Base-by-base conservation (phyloP, 129 eudicot species). In the Flaveria linearis region DNA sequence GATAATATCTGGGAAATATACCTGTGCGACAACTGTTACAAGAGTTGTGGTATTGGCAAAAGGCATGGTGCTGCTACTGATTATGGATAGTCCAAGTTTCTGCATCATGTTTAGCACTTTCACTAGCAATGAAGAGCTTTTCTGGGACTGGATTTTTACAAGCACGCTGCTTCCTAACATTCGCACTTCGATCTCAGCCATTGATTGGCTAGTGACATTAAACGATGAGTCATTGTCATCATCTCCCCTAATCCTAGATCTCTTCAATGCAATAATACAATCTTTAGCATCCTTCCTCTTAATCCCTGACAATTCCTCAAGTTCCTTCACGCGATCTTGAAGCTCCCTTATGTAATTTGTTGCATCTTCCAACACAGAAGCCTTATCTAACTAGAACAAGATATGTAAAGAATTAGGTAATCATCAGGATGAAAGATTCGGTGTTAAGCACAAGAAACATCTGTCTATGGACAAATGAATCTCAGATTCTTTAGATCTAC, bases 321-420 rank as follows among this genome's bases (percentile, higher is more conserved):
- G 85, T 55, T 52, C 67, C 78, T 88, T 88, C 45, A 65, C 77
- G 9, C 71, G 84, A 45, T 76, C 90, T 79, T 88, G 52, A 41
- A 88, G 88, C 39, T 76, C 70, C 60, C 78, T 88, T 76, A 85
- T 49, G 84, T 88, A 83, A 52, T 69, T 77, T 3, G 68, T 39
- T 1, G 93, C 88, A 46, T 86, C 93, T 63, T 71, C 84, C 20
- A 88, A 71, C 33, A 88, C 74, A 7, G 93, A 83, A 2, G 86
- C 84, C 75, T 86, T 88, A 56, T 88, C 93, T 82, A 88, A 70
- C 88, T 88, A 78, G 43, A 74, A 66, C 68, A 66, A 43, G 17
- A n/a, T 9, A 66, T 65, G 5, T 28, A 9, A 52, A 17, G 41
- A 36, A 1, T 0, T 36, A 22, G 26, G 1, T 20, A 4, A 7